These are phyloP conservation scores for Apiospora sp. DNA, from an alignment of 2,329 filamentous ascomycete species.

Conservation along the genomic window DNA sequence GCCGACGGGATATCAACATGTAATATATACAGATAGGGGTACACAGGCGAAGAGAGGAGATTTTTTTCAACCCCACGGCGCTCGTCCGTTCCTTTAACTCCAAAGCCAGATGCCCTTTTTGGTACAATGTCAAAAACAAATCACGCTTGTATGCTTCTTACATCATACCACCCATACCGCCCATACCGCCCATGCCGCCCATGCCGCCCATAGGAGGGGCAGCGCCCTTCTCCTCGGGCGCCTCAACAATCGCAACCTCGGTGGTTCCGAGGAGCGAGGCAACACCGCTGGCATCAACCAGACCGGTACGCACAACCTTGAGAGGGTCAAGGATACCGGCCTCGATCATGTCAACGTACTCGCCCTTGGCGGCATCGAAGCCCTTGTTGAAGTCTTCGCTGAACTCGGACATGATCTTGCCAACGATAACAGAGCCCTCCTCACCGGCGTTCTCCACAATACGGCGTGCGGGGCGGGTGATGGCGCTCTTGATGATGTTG, in stretches of 20 bases:
- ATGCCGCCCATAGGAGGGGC: constrained; percentile 73
- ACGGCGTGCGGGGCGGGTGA: constrained; percentile 90
- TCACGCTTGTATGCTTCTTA: constrained; percentile 49
- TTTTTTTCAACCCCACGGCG: constrained; percentile 49
- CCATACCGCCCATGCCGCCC: constrained; percentile 62
- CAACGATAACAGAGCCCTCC: constrained; percentile 94
- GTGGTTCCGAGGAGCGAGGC: constrained; percentile 97
- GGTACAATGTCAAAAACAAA: constrained; percentile 41
- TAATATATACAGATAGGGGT: constrained; percentile 35
- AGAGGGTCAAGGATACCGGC: constrained; percentile 98
- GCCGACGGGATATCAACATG: constrained; percentile 27
- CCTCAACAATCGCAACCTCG: constrained; percentile 97
- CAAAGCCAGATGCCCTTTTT: constrained; percentile 57
- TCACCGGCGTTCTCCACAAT: constrained; percentile 98
- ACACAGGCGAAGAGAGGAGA: constrained; percentile 44
- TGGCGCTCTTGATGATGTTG: constrained; percentile 96
- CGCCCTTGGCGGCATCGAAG: constrained; percentile 94
- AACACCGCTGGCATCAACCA: constrained; percentile 94
- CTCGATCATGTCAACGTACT: constrained; percentile 98
- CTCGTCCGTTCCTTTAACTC: constrained; percentile 53
- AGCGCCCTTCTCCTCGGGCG: constrained; percentile 85
- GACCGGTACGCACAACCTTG: constrained; percentile 98
- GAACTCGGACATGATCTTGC: constrained; percentile 96
- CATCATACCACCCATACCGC: constrained; percentile 68
- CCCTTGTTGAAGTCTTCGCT: constrained; percentile 96